phyloP scores from a whole-genome alignment of 2,329 filamentous ascomycete genomes.

The Akanthomyces lecanii region DNA sequence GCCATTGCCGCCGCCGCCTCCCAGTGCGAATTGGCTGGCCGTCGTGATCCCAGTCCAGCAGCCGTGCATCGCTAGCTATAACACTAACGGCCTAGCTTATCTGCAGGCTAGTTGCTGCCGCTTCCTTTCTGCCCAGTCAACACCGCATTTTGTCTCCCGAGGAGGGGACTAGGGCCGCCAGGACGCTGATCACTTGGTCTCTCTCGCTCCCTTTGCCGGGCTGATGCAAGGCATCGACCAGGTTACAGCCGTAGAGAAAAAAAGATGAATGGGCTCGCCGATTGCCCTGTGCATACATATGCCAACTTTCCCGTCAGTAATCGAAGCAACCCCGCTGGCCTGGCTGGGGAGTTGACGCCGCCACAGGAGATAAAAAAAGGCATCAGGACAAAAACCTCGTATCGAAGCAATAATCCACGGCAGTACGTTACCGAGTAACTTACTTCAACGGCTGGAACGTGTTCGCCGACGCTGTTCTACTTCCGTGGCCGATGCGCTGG shows the following conservation, averaged over 20 bases:
- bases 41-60: neutral
- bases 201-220: neutral
- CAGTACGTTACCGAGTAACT: neutral
- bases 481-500: neutral
- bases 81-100: slow-evolving; percentile 9
- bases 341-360: neutral
- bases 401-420: neutral
- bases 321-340: neutral
- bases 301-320: neutral
- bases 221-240: slow-evolving; percentile 12
- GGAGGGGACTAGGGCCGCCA: neutral
- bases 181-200: neutral
- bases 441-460: neutral
- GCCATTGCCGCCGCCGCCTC: neutral
- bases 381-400: neutral
- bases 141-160: neutral
- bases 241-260: neutral
- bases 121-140: neutral
- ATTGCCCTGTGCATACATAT: neutral
- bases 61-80: neutral
- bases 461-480: neutral
- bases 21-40: neutral
- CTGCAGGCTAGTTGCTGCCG: slow-evolving; percentile 3
- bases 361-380: neutral
- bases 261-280: neutral